Evolutionary conservation across 306 rosid genomes (phyloP).

Genomic region (Medicago truncatula): MtrunA17r5.0-ANR NC_053042.1:12221001-12221500

Average conservation of each 20-base stretch:
- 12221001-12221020: conserved; percentile 48
- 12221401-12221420: conserved; percentile 68
- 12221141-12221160: conserved; percentile 37
- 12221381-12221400: conserved; percentile 62
- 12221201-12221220: conserved; percentile 47
- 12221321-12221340: conserved; percentile 63
- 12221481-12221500: conserved; percentile 71
- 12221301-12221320: conserved; percentile 59
- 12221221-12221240: conserved; percentile 56
- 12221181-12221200: conserved; percentile 54
- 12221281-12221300: conserved; percentile 4
- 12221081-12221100: conserved; percentile 55
- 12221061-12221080: conserved; percentile 46
- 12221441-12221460: conserved; percentile 72
- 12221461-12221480: conserved; percentile 87
- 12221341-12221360: conserved; percentile 53
- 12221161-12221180: conserved; percentile 56
- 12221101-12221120: conserved; percentile 65
- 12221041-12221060: conserved; percentile 49
- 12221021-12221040: conserved; percentile 57
- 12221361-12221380: conserved; percentile 36
- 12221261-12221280: neutral
- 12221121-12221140: conserved; percentile 79
- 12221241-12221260: conserved; percentile 40
- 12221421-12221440: conserved; percentile 53